Conservation (phyloP, 495 filamentous ascomycete genomes). For the Aspergillus olivimuriae region DNA sequence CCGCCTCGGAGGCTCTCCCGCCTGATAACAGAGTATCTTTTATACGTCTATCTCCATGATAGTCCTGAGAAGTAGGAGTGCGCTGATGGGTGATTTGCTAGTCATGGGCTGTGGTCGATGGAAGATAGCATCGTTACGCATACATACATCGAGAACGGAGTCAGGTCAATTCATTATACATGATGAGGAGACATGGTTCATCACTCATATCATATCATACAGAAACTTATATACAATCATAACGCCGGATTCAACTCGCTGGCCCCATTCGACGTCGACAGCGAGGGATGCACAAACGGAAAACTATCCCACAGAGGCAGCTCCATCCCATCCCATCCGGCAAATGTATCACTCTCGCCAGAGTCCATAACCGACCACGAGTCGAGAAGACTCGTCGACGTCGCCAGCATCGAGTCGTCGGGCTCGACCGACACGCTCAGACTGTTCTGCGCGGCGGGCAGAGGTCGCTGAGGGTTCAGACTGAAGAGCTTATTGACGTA, state of each 20-base stretch:
- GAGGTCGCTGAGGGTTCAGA: conserved; percentile 11
- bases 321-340: conserved; percentile 30
- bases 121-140: too few species aligned
- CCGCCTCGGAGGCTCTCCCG: too few species aligned
- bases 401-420: conserved; percentile 4
- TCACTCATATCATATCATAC: neutral
- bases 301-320: conserved; percentile 32
- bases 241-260: neutral
- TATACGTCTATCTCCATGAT: too few species aligned
- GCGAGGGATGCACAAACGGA: conserved; percentile 12
- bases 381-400: conserved; percentile 9
- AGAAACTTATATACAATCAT: neutral
- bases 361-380: conserved; percentile 16
- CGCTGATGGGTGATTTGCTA: too few species aligned
- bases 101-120: too few species aligned
- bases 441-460: conserved; percentile 3
- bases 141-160: too few species aligned
- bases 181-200: too few species aligned
- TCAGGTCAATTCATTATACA: too few species aligned
- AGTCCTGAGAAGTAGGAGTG: too few species aligned
- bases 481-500: conserved; percentile 37
- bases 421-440: neutral
- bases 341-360: conserved; percentile 14
- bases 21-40: too few species aligned
- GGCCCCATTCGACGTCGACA: neutral